Base-by-base conservation (phyloP, 2,329 filamentous ascomycete genomes). In the Fusarium torulosum region DNA sequence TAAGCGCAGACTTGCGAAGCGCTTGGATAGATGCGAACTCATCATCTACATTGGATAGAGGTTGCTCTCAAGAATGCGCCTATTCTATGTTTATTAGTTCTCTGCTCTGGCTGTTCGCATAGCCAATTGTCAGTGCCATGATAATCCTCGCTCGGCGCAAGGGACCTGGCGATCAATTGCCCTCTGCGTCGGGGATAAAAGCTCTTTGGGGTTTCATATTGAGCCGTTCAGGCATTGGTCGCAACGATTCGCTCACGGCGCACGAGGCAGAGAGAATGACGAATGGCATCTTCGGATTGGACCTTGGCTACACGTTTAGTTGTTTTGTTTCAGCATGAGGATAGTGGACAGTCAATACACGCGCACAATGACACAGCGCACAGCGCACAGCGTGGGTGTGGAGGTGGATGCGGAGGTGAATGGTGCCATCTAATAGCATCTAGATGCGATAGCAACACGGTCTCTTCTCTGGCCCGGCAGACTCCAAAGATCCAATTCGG, bases 311-410 rank as follows among this genome's bases (percentile, higher is more conserved):
- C 68, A 66, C 58, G 56, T 59, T 59, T 42, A 51, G 63, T 61
- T 74, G 60, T 72, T 68, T 67, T 74, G 72, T 74, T 74, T 74
- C 72, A 74, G 70, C 52, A 66, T 66, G 64, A 69, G 68, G 59
- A 53, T 54, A 64, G 51, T 37, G n/a, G 17, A 37, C 35, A 37
- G n/a, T 37, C n/a, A 10, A 17, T n/a, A 37, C 17, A 37, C 35
- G 35, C 35, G 35, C 35, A 37, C 35, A n/a, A 64, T 47, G 63
- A 61, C 56, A 56, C 60, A 29, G 60, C 69, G 63, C 56, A 56
- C 60, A 29, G 60, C 69, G 63, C 67, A 67, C 67, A 53, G 67
- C 59, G 68, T 59, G 67, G 42, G 54, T 25, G 58, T 61, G 56
- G 59, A 61, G 60, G 21, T 41, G 52, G 50, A 38, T 37, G 29